Base-by-base conservation (phyloP, 495 filamentous ascomycete genomes). In the Saxophila tyrrhenica region DNA sequence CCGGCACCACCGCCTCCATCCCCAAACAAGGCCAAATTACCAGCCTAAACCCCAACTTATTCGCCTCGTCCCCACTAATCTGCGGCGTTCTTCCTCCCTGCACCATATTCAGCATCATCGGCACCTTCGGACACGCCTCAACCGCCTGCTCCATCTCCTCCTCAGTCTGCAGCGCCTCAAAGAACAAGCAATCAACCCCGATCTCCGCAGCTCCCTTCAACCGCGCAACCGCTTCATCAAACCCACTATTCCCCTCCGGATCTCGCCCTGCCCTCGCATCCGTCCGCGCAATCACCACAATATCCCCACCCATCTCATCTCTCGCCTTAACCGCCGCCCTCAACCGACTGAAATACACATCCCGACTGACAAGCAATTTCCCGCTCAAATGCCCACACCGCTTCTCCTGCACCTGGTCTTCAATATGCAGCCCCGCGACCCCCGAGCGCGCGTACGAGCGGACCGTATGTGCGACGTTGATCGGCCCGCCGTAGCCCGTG, bases 391-490 rank as follows among this genome's bases (percentile, higher is more conserved):
- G 66, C 2, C 66, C 66, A 43, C 66, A 69, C 24, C 66, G 80
- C 64, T 87, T 87, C 48, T 73, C 78, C 47, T 69, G 67, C 20
- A 84, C 75, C 60, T 87, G 82, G 68, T 87, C 84, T 69, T 88
- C 84, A 52, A 87, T 76, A 56, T 87, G 82, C 56, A 87, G 72
- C 9, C 75, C 84, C 3, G 83, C 83, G 0, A 86, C 79, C n/a
- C 81, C 81, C 10, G 79, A 75, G n/a, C 73, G 72, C 41, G 79
- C 78, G 62, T 86, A 87, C 43, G 79, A 70, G 56, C 76, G 70
- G n/a, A 84, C 75, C 1, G 82, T 75, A 35, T 77, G 73, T n/a
- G 76, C 70, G 17, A 86, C 76, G 72, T 81, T 81, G 29, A 83
- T 67, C 13, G 67, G 64, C 29, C 63, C 64, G 19, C 66, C 66